Base-by-base conservation (phyloP, 1,284 basidiomycete genomes). In the Ceraceosorus guamensis region DNA sequence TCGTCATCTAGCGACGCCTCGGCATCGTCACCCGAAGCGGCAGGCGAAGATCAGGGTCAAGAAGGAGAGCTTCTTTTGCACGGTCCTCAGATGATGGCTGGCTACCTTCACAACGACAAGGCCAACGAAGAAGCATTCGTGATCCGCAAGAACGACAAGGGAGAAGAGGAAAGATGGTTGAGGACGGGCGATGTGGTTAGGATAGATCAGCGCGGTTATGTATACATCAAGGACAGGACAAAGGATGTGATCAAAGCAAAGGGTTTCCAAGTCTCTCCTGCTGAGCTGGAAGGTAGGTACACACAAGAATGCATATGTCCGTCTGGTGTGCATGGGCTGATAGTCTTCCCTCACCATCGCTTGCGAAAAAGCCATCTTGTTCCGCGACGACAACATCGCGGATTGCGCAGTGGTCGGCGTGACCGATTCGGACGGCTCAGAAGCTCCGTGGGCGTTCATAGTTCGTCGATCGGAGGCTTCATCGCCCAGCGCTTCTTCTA, bases 231-330 rank as follows among this genome's bases (percentile, higher is more conserved):
- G 14, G 72, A 73, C 50, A 63, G 73, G 4, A 48, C 69, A 24
- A 76, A 76, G 59, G 73, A 76, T 39, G 67, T 75, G 7, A 76
- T 76, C 63, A 76, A 76, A 55, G 65, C 65, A 6, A 71, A 73
- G 46, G 73, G 73, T 3, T 76, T 73, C 59, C 73, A 76, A 46
- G 71, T 76, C 3, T 65, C 67, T 2, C 72, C 73, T 1, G 66
- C 67, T 13, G 73, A 76, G 45, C 61, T 76, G 33, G 73, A 76
- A 46, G 60, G 59, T 16, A n/a, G 51, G 46, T 52, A 11, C 32
- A 32, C 16, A 10, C 32, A 24, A 8, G 48, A 50, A 13, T n/a
- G n/a, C n/a, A n/a, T n/a, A n/a, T n/a, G n/a, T n/a, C n/a, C n/a
- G n/a, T 33, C 8, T 30, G n/a, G 7, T 33, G 30, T 47, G 46